These are phyloP conservation scores for Tilletia horrida DNA, from an alignment of 1,284 basidiomycete genomes.

Conservation along the genomic window DNA sequence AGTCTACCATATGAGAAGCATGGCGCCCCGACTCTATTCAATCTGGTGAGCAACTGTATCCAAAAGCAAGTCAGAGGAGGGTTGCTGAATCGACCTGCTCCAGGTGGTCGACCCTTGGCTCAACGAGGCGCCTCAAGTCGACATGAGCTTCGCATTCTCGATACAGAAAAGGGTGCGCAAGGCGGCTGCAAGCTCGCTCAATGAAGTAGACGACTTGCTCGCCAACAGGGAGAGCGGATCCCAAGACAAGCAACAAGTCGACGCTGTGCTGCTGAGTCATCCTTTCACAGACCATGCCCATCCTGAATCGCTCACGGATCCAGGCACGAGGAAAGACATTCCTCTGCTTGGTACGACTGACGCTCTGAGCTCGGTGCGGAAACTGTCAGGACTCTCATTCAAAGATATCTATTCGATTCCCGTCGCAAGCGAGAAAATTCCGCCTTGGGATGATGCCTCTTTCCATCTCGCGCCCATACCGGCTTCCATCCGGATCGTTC, in stretches of 20 bases:
- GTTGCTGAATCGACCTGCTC: background rate
- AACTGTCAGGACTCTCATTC: background rate
- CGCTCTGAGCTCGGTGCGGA: background rate
- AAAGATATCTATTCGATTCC: background rate
- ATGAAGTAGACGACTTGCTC: constrained; percentile 16
- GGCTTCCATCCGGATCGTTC: background rate
- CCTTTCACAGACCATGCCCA: constrained; percentile 27
- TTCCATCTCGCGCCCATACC: background rate
- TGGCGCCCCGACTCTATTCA: constrained; percentile 15
- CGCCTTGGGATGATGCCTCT: background rate
- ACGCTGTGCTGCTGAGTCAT: constrained; percentile 23
- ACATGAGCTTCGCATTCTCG: constrained; percentile 20
- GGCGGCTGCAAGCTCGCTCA: constrained; percentile 14
- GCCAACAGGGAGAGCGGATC: constrained; percentile 14
- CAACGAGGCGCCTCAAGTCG: constrained; percentile 19
- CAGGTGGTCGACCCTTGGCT: constrained; percentile 27
- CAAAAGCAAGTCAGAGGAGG: background rate
- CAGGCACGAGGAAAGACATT: background rate
- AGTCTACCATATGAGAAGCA: background rate
- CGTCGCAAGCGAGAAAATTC: background rate
- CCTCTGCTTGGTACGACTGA: background rate
- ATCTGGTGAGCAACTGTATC: constrained; percentile 15
- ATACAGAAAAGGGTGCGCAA: constrained; percentile 17
- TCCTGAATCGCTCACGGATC: constrained; percentile 20
- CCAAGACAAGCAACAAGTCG: constrained; percentile 6